phyloP scores from a whole-genome alignment of 2,329 filamentous ascomycete species.

The Monilinia fructicola region DNA sequence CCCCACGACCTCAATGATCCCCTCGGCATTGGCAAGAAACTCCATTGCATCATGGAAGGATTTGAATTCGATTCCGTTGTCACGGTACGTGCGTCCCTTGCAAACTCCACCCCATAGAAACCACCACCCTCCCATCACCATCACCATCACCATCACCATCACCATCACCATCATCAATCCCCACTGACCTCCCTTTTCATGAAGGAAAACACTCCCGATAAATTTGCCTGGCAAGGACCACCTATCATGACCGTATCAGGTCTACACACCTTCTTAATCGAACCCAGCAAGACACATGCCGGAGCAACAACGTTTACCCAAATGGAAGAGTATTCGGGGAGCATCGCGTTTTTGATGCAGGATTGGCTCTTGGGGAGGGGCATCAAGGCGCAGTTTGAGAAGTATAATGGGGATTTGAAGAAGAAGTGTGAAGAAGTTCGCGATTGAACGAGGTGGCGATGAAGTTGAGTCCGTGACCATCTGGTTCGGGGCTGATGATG shows the following conservation, averaged over 20 bases:
- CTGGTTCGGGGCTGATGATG: not conserved
- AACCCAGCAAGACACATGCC: not conserved
- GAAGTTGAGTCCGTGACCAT: not conserved
- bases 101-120: no score
- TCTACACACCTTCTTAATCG: not conserved
- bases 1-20: not conserved
- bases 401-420: not conserved
- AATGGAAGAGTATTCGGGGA: not conserved
- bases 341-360: not conserved
- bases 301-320: not conserved
- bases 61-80: not conserved
- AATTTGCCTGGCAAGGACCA: slow-evolving; percentile 2
- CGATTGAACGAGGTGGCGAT: no score
- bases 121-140: not conserved
- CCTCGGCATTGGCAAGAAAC: not conserved
- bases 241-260: slow-evolving; percentile 8
- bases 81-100: not conserved
- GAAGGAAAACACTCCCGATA: not conserved
- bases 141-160: not conserved
- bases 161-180: not conserved
- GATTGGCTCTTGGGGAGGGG: not conserved
- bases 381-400: not conserved
- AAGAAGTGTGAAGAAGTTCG: not conserved
- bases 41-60: slow-evolving; percentile 2
- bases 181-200: not conserved